Conservation (phyloP, 768 basidiomycete species). For the Vararia minispora region DNA sequence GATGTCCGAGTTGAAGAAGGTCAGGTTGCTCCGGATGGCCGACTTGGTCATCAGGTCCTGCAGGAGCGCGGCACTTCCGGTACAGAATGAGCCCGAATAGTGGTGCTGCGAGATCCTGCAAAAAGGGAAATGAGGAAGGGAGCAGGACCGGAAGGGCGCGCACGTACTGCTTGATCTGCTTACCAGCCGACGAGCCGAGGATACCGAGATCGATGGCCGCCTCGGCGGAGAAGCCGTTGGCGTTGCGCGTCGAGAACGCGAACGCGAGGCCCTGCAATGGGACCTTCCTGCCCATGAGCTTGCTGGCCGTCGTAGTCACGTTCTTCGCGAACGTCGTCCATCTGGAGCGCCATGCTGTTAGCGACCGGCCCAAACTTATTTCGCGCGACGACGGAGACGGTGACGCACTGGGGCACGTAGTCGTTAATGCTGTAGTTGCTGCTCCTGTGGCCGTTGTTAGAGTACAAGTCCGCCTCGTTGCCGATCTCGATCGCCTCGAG, state of each 20-base stretch:
- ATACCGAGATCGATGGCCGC: conserved; percentile 37
- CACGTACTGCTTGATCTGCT: conserved; percentile 39
- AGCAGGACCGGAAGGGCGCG: too few relatives aligned
- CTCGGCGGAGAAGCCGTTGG: conserved; percentile 41
- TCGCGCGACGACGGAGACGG: too few relatives aligned
- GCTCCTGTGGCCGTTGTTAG: conserved; percentile 31
- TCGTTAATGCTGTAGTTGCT: conserved; percentile 28
- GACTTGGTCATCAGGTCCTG: conserved; percentile 59
- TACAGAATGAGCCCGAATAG: conserved; percentile 52
- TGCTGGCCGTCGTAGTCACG: conserved; percentile 27
- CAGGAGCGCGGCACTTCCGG: conserved; percentile 39
- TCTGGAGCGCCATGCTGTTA: conserved; percentile 21
- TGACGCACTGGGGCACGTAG: conserved; percentile 39
- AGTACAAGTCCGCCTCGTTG: conserved; percentile 51
- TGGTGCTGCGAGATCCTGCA: conserved; percentile 40
- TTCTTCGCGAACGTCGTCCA: conserved; percentile 44
- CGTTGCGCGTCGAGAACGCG: conserved; percentile 35
- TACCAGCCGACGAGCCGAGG: conserved; percentile 30
- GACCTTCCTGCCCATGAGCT: conserved; percentile 25
- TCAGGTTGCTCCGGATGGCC: conserved; percentile 42
- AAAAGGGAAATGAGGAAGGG: not conserved
- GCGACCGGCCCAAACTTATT: not conserved
- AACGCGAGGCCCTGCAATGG: conserved; percentile 41
- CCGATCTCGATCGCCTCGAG: conserved; percentile 53
- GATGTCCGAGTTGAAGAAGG: conserved; percentile 41